A percentile compares a stretch with the other conserved stretches of the same genome.
Conservation (phyloP, 1,284 basidiomycete genomes). For the Tranzscheliella williamsii region DNA sequence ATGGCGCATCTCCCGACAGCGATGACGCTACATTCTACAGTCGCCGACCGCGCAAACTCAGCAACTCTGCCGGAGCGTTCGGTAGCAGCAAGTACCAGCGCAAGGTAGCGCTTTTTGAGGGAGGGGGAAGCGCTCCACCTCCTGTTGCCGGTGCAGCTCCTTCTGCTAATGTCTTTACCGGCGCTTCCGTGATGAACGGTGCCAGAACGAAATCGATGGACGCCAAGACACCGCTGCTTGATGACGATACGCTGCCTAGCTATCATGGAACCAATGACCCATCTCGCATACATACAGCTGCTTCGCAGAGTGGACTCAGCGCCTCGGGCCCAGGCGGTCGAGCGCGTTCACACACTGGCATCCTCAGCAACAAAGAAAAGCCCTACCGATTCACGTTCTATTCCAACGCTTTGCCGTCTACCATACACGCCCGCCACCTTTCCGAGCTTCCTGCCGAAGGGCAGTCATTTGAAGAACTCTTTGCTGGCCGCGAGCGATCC, state of each 20-base stretch:
- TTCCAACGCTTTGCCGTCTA: conserved; percentile 86
- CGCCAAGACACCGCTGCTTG: conserved; percentile 60
- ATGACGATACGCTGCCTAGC: conserved; percentile 58
- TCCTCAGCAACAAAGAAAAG: conserved; percentile 61
- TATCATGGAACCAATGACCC: conserved; percentile 50
- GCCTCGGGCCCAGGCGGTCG: conserved; percentile 6
- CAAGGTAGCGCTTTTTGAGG: conserved; percentile 91
- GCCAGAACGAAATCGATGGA: conserved; percentile 24
- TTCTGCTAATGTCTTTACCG: conserved; percentile 62
- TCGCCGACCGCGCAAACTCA: conserved; percentile 49
- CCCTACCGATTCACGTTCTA: conserved; percentile 99
- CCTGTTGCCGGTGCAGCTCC: conserved; percentile 48
- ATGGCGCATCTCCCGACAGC: conserved; percentile 50
- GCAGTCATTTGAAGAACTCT: conserved; percentile 89
- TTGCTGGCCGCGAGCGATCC: conserved; percentile 67
- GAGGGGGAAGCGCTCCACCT: conserved; percentile 62
- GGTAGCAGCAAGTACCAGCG: conserved; percentile 66
- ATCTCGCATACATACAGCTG: conserved; percentile 11
- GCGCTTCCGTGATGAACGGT: conserved; percentile 5
- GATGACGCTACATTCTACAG: conserved; percentile 59
- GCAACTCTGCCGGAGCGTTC: conserved; percentile 29
- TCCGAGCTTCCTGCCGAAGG: conserved; percentile 92
- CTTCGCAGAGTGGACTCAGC: conserved; percentile 14
- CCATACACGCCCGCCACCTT: conserved; percentile 90
- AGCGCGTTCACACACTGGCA: conserved; percentile 25